phyloP scores from a whole-genome alignment of 2,329 filamentous ascomycete species.

The Boeremia lycopersici region DNA sequence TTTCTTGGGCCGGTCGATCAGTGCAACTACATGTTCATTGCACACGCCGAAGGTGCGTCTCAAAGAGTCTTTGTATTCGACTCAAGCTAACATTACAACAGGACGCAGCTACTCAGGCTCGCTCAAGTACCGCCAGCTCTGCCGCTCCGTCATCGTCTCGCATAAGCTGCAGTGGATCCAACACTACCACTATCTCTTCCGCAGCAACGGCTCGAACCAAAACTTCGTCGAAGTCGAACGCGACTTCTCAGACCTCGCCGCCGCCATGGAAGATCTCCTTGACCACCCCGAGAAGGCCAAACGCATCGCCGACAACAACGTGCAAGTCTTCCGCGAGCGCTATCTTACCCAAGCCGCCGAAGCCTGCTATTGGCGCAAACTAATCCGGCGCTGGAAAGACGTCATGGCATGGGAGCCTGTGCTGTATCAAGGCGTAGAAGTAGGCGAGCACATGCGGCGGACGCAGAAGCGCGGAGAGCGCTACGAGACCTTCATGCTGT shows the following conservation, averaged over 20 bases:
- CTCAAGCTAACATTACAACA: constrained; percentile 26
- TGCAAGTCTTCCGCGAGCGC: constrained; percentile 38
- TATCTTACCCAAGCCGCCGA: constrained; percentile 43
- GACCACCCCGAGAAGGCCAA: constrained; percentile 41
- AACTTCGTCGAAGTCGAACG: constrained; percentile 45
- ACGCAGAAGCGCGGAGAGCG: constrained; percentile 36
- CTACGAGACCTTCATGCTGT: constrained; percentile 41
- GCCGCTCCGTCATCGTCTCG: constrained; percentile 46
- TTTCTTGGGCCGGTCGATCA: constrained; percentile 59
- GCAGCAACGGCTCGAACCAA: constrained; percentile 35
- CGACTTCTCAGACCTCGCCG: constrained; percentile 41
- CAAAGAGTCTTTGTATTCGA: background rate
- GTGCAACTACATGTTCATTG: constrained; percentile 61
- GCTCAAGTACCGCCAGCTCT: constrained; percentile 61
- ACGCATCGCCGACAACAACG: constrained; percentile 42
- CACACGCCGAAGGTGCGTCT: constrained; percentile 58
- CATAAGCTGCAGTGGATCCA: constrained; percentile 47
- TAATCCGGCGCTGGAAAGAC: constrained; percentile 16
- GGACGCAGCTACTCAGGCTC: constrained; percentile 56
- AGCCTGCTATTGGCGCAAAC: constrained; percentile 39
- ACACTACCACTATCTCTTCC: constrained; percentile 42
- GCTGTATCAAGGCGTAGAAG: constrained; percentile 31
- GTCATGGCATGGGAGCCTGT: constrained; percentile 32
- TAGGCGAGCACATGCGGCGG: constrained; percentile 25
- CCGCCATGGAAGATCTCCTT: constrained; percentile 38